Evolutionary conservation across 2,329 filamentous ascomycete genomes (phyloP).

Genomic region (Gaeumannomyces tritici): DNA sequence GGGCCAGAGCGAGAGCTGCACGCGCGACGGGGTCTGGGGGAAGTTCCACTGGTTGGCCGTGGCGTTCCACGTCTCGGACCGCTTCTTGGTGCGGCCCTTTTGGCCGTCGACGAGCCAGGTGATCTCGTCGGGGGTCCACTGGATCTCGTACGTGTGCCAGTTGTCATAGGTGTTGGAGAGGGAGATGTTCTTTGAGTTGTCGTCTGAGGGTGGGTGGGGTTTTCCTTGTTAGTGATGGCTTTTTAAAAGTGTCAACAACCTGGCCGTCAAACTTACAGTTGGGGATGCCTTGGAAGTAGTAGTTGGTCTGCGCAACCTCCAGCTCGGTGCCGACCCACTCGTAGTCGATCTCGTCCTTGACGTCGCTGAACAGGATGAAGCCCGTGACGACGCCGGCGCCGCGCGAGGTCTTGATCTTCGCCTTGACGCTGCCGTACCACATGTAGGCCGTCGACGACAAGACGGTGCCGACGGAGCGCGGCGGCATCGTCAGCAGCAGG

Average conservation of each 20-base stretch:
- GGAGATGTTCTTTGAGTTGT: constrained; percentile 64
- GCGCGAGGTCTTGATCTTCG: constrained; percentile 73
- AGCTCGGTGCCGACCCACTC: constrained; percentile 85
- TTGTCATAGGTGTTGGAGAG: constrained; percentile 62
- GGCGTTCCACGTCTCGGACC: constrained; percentile 75
- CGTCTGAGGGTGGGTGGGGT: constrained; percentile 56
- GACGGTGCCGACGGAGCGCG: constrained; percentile 76
- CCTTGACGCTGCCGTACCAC: constrained; percentile 93
- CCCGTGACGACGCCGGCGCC: constrained; percentile 89
- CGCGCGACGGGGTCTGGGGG: constrained; percentile 82
- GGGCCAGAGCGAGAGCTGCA: constrained; percentile 95
- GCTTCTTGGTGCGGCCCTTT: constrained; percentile 63
- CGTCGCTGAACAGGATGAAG: constrained; percentile 90
- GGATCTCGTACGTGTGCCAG: constrained; percentile 84
- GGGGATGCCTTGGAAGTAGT: constrained; percentile 89
- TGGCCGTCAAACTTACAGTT: constrained; percentile 58
- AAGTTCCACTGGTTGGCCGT: constrained; percentile 75
- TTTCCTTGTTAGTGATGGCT: too few species aligned
- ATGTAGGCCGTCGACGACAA: constrained; percentile 78
- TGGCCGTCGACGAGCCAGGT: constrained; percentile 82
- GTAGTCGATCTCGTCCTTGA: constrained; percentile 98
- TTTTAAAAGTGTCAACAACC: neutral
- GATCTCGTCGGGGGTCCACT: constrained; percentile 81
- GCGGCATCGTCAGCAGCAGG: constrained; percentile 81
- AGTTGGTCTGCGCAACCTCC: constrained; percentile 78